phyloP scores from a whole-genome alignment of 2,329 filamentous ascomycete genomes.

The Talaromyces sp. region DNA sequence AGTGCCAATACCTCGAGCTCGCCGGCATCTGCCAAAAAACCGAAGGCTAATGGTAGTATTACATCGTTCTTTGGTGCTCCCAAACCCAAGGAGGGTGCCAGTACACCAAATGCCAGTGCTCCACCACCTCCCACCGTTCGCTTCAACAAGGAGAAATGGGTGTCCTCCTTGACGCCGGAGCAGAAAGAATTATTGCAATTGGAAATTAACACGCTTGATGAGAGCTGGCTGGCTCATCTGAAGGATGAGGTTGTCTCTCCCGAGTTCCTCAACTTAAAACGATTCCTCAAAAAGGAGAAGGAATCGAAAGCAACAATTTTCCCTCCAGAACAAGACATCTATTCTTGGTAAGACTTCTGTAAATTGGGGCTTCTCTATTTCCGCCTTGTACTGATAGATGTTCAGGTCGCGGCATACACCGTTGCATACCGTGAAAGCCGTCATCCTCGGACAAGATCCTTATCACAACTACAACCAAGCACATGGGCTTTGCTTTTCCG shows the following conservation, averaged over 20 bases:
- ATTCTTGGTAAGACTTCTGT: conserved; percentile 72
- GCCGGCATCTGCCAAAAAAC: conserved; percentile 59
- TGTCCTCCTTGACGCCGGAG: conserved; percentile 70
- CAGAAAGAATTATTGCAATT: conserved; percentile 76
- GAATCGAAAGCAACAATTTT: conserved; percentile 72
- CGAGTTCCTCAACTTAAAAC: conserved; percentile 82
- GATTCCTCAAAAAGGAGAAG: conserved; percentile 75
- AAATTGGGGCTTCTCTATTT: background rate
- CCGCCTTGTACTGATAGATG: conserved; percentile 18
- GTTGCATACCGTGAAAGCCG: conserved; percentile 79
- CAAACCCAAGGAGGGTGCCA: conserved; percentile 41
- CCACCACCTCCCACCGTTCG: conserved; percentile 35
- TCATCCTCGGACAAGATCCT: conserved; percentile 92
- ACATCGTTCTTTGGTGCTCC: conserved; percentile 81
- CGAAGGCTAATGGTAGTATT: conserved; percentile 71
- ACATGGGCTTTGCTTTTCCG: conserved; percentile 92
- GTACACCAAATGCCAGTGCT: conserved; percentile 11
- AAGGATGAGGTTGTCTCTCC: conserved; percentile 77
- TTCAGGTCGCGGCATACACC: conserved; percentile 91
- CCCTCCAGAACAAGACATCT: conserved; percentile 81
- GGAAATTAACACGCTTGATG: conserved; percentile 87
- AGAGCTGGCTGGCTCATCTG: conserved; percentile 83
- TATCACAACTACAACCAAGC: conserved; percentile 96
- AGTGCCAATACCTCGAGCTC: conserved; percentile 50
- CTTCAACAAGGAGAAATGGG: conserved; percentile 89